Base-by-base conservation (phyloP, 768 basidiomycete species). In the Suillus subaureus region DNA sequence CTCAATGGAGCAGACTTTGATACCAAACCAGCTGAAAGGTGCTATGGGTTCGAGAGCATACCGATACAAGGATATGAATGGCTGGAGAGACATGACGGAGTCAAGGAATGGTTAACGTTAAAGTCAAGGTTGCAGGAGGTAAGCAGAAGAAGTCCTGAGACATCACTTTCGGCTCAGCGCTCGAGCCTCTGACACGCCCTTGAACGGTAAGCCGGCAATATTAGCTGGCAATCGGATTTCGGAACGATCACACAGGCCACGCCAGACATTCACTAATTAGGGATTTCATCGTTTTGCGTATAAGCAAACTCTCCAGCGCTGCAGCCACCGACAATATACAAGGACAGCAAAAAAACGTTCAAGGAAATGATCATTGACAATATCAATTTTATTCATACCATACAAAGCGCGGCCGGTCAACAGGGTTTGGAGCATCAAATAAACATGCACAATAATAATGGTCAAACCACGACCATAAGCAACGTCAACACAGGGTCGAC, bases 11-110 rank as follows among this genome's bases (percentile, higher is more conserved):
- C 81, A 87, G 64, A 92, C 78, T 18, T 75, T 63, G 64, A 86
- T 73, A 6, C 87, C 88, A 72, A 91, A 84, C 87, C 87, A 91
- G n/a, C 86, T 81, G 70, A 92, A 89, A 0, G 88, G 89, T 0
- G 87, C 82, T 45, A 90, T 75, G 18, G 89, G 90, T 64, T 84
- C 73, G 31, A 92, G 76, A 64, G 79, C 76, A 62, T 82, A 83
- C 61, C 82, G 79, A 73, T 84, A 91, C 3, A 86, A 65, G 18
- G 80, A 79, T 49, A 87, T 75, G 39, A 89, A 75, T 0, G 82
- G 81, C 43, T 69, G 68, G 65, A 81, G 71, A 54, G 67, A 74
- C 79, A 81, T 79, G 70, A 63, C 33, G 54, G 66, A 39, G 57
- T 31, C 18, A 11, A 54, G 37, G n/a, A 57, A 57, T 23, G 15